Percentiles rank a stretch among this genome's conserved stretches.
These are phyloP conservation scores for Podospora appendiculata DNA, from an alignment of 495 filamentous ascomycete species.

Conservation along the genomic window DNA sequence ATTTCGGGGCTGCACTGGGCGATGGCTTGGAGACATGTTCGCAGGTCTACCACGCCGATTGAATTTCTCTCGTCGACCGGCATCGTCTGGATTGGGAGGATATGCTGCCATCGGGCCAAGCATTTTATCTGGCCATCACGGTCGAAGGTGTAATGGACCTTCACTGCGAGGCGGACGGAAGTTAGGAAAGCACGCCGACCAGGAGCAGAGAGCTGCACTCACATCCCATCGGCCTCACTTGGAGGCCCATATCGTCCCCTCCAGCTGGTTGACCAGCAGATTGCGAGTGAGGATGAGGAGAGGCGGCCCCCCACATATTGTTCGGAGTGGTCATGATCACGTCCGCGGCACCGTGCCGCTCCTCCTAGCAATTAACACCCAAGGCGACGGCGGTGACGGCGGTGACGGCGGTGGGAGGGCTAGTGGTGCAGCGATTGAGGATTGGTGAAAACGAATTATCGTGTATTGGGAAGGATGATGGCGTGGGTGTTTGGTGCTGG, in stretches of 20 bases:
- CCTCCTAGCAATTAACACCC: constrained; percentile 8
- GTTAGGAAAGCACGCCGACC: constrained; percentile 13
- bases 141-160: constrained; percentile 96
- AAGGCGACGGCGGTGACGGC: not conserved
- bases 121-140: constrained; percentile 83
- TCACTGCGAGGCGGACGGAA: constrained; percentile 48
- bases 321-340: constrained; percentile 15
- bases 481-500: too few species aligned
- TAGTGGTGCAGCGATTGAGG: constrained; percentile 1
- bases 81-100: constrained; percentile 71
- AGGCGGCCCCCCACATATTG: constrained; percentile 17
- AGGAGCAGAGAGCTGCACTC: constrained; percentile 15
- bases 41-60: constrained; percentile 86
- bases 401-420: not conserved
- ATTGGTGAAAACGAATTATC: constrained; percentile 2
- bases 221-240: constrained; percentile 46
- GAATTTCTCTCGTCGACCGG: constrained; percentile 61
- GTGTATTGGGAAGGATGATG: too few species aligned
- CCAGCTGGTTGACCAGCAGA: constrained; percentile 37
- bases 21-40: constrained; percentile 84
- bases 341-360: constrained; percentile 9
- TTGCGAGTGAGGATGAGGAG: constrained; percentile 18
- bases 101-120: constrained; percentile 79
- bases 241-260: constrained; percentile 34
- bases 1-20: constrained; percentile 73